These are phyloP conservation scores for Alternaria alternata DNA, from an alignment of 2,329 filamentous ascomycete genomes.

Conservation along the genomic window DNA sequence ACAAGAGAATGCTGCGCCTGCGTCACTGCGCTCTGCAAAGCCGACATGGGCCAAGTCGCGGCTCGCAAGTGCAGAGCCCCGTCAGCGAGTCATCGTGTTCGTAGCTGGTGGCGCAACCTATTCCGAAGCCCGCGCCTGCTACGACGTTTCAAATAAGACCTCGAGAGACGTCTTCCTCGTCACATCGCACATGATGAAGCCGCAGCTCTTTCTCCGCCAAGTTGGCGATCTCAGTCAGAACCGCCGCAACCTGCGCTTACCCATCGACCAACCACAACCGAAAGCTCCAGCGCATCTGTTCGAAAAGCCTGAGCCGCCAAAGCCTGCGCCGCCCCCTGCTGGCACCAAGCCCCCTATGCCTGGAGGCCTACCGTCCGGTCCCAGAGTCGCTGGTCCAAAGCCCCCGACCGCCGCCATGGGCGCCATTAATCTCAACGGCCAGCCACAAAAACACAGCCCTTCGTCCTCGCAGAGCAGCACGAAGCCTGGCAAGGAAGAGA, in stretches of 20 bases:
- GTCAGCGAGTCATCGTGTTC: conserved; percentile 90
- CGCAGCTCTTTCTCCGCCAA: conserved; percentile 82
- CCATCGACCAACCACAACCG: conserved; percentile 79
- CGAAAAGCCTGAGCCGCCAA: conserved; percentile 69
- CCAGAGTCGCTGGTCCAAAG: conserved; percentile 34
- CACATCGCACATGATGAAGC: conserved; percentile 92
- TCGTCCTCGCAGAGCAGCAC: conserved; percentile 27
- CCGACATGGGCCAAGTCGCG: conserved; percentile 94
- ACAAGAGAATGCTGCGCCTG: conserved; percentile 58
- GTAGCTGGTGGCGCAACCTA: conserved; percentile 96
- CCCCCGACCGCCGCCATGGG: conserved; percentile 48
- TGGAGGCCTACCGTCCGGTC: conserved; percentile 41
- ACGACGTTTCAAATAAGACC: conserved; percentile 77
- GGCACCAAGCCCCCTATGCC: conserved; percentile 47
- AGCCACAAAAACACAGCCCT: conserved; percentile 21
- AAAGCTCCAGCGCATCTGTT: conserved; percentile 87
- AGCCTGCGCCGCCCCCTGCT: conserved; percentile 62
- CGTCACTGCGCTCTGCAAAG: conserved; percentile 88
- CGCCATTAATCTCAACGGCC: conserved; percentile 43
- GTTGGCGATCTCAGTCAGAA: conserved; percentile 80
- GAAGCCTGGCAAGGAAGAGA: conserved; percentile 35
- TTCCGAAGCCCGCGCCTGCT: conserved; percentile 87
- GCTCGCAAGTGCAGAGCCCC: conserved; percentile 76
- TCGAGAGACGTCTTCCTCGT: conserved; percentile 86
- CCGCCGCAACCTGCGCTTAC: conserved; percentile 79